These are phyloP conservation scores for Aspergillus unguis DNA, from an alignment of 2,329 filamentous ascomycete genomes.

Conservation along the genomic window DNA sequence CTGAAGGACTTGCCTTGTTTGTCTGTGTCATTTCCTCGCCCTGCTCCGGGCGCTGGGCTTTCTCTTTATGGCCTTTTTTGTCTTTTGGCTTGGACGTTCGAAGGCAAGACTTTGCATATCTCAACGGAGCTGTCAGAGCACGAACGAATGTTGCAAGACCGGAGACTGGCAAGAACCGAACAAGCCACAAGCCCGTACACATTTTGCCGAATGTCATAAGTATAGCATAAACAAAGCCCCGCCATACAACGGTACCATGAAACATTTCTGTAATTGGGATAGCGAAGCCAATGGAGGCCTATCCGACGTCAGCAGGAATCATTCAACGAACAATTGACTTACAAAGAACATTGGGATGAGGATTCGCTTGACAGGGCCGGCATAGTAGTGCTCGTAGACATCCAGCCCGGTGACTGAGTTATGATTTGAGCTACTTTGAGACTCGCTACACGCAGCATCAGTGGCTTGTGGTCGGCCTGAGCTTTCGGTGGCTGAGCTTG, in stretches of 20 bases:
- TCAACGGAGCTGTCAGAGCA: slow-evolving; percentile 5
- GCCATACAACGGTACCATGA: slow-evolving; percentile 61
- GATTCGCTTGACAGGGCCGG: slow-evolving; percentile 48
- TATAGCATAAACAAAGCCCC: slow-evolving; percentile 66
- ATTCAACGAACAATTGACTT: slow-evolving; percentile 22
- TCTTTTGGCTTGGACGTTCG: not conserved
- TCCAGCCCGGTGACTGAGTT: slow-evolving; percentile 17
- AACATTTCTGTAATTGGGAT: slow-evolving; percentile 74
- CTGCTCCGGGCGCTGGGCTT: not conserved
- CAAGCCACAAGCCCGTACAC: slow-evolving; percentile 58
- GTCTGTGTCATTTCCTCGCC: too few species aligned
- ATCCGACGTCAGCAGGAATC: not conserved
- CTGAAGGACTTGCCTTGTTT: not conserved
- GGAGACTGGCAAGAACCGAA: slow-evolving; percentile 34
- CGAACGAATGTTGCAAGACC: slow-evolving; percentile 9
- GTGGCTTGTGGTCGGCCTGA: too few species aligned
- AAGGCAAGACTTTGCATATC: slow-evolving; percentile 10
- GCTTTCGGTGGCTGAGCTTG: too few species aligned
- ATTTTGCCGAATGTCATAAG: slow-evolving; percentile 67
- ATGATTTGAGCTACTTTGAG: too few species aligned
- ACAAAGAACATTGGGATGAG: slow-evolving; percentile 73
- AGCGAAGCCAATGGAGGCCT: slow-evolving; percentile 67
- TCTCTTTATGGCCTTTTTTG: not conserved
- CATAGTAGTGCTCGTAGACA: slow-evolving; percentile 49
- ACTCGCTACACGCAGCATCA: too few species aligned